Percentiles rank a stretch among this genome's conserved stretches.
Conservation (phyloP, 768 basidiomycete species). For the Termitomyces sp. region DNA sequence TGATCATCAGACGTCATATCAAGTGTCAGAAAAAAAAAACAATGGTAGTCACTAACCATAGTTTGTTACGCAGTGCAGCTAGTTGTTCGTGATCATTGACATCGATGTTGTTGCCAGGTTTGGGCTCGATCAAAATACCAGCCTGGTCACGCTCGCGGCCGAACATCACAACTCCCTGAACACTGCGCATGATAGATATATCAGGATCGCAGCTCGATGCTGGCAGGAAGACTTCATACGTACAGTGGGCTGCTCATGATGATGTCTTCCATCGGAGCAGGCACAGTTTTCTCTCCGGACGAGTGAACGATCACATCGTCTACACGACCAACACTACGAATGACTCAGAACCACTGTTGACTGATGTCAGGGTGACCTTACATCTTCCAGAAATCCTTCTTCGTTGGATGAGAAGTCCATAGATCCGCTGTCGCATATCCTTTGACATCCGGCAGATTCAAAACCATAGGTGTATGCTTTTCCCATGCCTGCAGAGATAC, state of each 20-base stretch:
- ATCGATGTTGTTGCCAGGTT: constrained; percentile 18
- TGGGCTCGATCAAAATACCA: constrained; percentile 32
- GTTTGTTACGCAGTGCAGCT: constrained; percentile 26
- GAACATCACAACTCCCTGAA: constrained; percentile 31
- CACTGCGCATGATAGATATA: neutral
- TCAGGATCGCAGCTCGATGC: too few relatives aligned
- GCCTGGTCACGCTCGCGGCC: constrained; percentile 30
- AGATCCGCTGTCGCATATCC: neutral
- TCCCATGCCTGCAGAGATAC: neutral
- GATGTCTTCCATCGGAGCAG: neutral
- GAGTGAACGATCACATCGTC: constrained; percentile 12
- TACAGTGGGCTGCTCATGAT: neutral
- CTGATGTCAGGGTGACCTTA: neutral
- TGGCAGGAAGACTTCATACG: too few relatives aligned
- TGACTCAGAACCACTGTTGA: neutral
- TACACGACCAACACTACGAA: constrained; percentile 6
- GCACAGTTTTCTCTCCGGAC: constrained; percentile 5
- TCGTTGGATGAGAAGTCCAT: neutral
- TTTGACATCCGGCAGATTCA: neutral
- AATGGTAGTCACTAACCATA: constrained; percentile 23
- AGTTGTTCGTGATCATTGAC: constrained; percentile 27
- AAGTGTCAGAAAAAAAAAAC: neutral
- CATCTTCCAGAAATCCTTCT: constrained; percentile 1
- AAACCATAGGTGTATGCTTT: neutral
- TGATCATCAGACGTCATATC: neutral